A percentile compares a stretch with the other conserved stretches of the same genome.
Conservation (phyloP, 2,329 filamentous ascomycete genomes). For the Teratosphaeria pseudoeucalypti region DNA sequence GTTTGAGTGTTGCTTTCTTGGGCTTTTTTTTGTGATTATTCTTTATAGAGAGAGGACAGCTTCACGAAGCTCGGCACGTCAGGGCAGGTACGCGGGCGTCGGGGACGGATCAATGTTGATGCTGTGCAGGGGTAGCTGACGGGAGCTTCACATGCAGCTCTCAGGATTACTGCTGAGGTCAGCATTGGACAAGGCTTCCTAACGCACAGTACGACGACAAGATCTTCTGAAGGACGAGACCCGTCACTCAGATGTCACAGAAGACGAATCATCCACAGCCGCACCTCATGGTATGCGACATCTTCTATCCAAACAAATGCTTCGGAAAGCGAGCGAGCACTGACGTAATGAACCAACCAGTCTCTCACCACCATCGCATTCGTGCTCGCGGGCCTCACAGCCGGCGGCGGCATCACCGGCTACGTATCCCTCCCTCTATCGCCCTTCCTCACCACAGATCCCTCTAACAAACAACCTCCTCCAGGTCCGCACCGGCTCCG, state of each 20-base stretch:
- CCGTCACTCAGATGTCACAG: neutral
- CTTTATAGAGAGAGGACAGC: neutral
- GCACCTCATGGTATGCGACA: neutral
- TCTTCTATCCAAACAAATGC: neutral
- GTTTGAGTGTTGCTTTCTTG: neutral
- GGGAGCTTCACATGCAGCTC: neutral
- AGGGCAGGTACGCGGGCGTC: neutral
- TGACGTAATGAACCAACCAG: neutral
- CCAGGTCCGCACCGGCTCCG: slow-evolving; percentile 60
- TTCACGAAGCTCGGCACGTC: neutral
- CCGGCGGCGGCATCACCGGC: slow-evolving; percentile 76
- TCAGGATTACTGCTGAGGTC: neutral
- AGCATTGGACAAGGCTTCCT: neutral
- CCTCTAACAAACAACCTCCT: neutral
- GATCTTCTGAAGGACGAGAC: too few relatives aligned
- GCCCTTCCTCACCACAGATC: neutral
- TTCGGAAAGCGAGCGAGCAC: neutral
- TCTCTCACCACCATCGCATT: slow-evolving; percentile 49
- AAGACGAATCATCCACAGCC: neutral
- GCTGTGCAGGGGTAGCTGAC: neutral
- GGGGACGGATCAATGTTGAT: neutral
- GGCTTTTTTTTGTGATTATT: neutral
- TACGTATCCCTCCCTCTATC: slow-evolving; percentile 36
- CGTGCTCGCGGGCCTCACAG: slow-evolving; percentile 70
- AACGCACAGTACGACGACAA: neutral